Percentiles rank a stretch among this genome's conserved stretches.
These are phyloP conservation scores for Cymbidium sinense DNA, from an alignment of 106 monocot genomes.

Conservation along the genomic window DNA sequence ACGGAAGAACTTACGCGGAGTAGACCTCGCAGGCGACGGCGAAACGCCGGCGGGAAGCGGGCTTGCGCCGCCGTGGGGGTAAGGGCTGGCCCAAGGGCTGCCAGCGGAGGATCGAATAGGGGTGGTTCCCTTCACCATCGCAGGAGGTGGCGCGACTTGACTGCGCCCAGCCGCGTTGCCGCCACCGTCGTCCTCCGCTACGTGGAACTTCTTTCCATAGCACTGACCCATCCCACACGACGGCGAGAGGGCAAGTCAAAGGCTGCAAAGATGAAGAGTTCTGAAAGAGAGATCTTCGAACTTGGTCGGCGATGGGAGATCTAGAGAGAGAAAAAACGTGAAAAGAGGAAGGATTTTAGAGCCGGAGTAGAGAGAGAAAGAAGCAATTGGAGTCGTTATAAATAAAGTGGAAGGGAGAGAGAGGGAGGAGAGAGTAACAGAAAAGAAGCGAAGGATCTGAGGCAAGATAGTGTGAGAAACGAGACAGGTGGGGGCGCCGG, in stretches of 20 bases:
- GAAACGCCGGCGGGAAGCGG: slow-evolving; percentile 32
- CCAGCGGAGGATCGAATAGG: slow-evolving; percentile 19
- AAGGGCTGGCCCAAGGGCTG: slow-evolving; percentile 54
- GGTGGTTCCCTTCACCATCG: slow-evolving; percentile 15
- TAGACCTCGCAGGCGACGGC: slow-evolving; percentile 58
- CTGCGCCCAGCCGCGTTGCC: slow-evolving; percentile 11
- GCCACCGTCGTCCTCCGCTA: slow-evolving; percentile 21
- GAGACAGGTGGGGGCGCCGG: slow-evolving; percentile 2
- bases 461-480: neutral
- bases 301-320: neutral
- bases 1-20: slow-evolving; percentile 44
- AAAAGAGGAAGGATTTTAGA: neutral
- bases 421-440: neutral
- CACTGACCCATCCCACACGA: slow-evolving; percentile 51
- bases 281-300: neutral
- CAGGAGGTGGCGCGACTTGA: neutral
- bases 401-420: neutral
- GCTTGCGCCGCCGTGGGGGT: slow-evolving; percentile 22
- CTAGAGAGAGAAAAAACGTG: neutral
- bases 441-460: slow-evolving; percentile 4
- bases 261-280: neutral
- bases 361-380: neutral
- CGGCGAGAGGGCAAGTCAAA: neutral
- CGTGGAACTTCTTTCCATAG: slow-evolving; percentile 50
- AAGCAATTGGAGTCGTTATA: neutral